These are phyloP conservation scores for Penicillium sp. DNA, from an alignment of 2,329 filamentous ascomycete species.

Conservation along the genomic window DNA sequence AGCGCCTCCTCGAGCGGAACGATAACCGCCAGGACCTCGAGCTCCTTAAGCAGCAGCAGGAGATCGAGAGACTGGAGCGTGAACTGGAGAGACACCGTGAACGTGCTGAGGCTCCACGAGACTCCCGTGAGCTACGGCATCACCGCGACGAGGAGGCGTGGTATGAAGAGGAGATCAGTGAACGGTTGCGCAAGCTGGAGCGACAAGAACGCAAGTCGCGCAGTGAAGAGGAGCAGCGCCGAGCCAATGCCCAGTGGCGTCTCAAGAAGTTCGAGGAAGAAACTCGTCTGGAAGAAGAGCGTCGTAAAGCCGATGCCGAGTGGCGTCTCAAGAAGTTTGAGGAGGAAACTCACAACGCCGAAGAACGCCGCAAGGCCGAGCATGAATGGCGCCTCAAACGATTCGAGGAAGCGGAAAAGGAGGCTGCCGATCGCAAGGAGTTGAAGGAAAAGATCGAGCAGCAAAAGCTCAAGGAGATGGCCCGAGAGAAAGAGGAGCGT, in stretches of 20 bases:
- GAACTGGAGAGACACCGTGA: slow-evolving; percentile 34
- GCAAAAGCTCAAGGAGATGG: slow-evolving; percentile 32
- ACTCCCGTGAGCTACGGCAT: slow-evolving; percentile 32
- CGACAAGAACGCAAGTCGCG: slow-evolving; percentile 40
- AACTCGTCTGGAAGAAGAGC: slow-evolving; percentile 32
- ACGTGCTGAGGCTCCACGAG: slow-evolving; percentile 22
- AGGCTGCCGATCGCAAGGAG: slow-evolving; percentile 40
- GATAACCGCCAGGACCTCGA: slow-evolving; percentile 41
- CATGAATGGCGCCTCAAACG: slow-evolving; percentile 22
- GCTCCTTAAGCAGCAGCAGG: slow-evolving; percentile 39
- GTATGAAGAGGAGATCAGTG: slow-evolving; percentile 46
- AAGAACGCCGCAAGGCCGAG: slow-evolving; percentile 23
- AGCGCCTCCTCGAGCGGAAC: slow-evolving; percentile 39
- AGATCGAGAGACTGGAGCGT: slow-evolving; percentile 41
- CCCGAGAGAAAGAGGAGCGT: slow-evolving; percentile 44
- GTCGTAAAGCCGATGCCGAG: slow-evolving; percentile 17
- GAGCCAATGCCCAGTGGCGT: slow-evolving; percentile 9
- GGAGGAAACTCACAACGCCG: slow-evolving; percentile 12
- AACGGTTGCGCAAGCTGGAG: slow-evolving; percentile 42
- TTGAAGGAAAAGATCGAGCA: slow-evolving; percentile 31
- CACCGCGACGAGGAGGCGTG: slow-evolving; percentile 47
- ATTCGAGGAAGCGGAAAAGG: slow-evolving; percentile 35
- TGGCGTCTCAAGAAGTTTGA: slow-evolving; percentile 16
- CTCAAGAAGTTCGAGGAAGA: slow-evolving; percentile 12
- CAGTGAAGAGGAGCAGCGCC: neutral